Evolutionary conservation across 78 protist genomes (phyloP), one percentile per base, ranked within the genome.

Genomic region (Cavenderia fasciculata): DNA sequence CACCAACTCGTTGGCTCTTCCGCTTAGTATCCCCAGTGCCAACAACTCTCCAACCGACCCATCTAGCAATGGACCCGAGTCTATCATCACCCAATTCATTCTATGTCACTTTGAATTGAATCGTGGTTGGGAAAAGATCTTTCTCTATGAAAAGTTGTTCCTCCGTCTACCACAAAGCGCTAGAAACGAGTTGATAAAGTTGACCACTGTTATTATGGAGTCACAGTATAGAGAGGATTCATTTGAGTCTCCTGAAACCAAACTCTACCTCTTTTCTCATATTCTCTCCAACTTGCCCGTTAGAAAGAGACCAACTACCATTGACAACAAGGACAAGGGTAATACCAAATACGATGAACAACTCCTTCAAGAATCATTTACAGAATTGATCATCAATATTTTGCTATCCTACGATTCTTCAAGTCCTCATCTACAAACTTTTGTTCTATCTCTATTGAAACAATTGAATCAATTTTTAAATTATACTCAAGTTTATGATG

Each of bases 71-170:
- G 18, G 79, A 68, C 78, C 90, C 19, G 90, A 82, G 33, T 52
- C 72, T 31, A 82, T 82, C 16, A 19, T 82, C 1, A 82, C 90
- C 4, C 90, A 82, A 68, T 82, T 82, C 65, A 82, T 82, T 18
- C 38, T 82, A n/a, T 56, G 46, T 25, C 90, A 82, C 54, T 82
- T 82, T 56, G 90, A 68, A 33, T 69, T 68, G 43, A 82, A 82
- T 69, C 65, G 61, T 33, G 90, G 90, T 31, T 68, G 78, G 78
- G 90, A 82, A 44, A 82, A 72, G 61, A 43, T 82, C 49, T 82
- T 82, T 41, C 62, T 82, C 33, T 82, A 82, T 56, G 78, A 82
- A n/a, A 59, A 82, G n/a, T 16, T 82, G 29, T 82, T 82, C 73
- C 44, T 69, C 21, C 31, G 40, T 27, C 73, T 82, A 18, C 78